Evolutionary conservation across 2,329 filamentous ascomycete genomes (phyloP).

Genomic region (Didymosphaeria variabile): DNA sequence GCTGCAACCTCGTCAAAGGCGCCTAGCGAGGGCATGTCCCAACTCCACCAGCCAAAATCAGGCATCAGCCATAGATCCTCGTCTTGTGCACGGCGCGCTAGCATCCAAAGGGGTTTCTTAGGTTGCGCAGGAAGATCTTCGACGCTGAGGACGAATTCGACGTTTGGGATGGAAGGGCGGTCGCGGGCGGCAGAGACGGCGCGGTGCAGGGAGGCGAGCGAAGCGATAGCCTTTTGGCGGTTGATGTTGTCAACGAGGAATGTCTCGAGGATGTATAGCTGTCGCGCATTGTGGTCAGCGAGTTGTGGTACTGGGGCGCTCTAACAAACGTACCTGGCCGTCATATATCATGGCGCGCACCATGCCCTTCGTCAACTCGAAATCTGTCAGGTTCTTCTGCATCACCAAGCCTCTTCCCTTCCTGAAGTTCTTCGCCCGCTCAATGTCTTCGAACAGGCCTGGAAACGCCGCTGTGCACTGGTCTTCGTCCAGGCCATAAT

Average conservation of each 20-base stretch:
- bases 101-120: slow-evolving; percentile 41
- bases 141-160: slow-evolving; percentile 46
- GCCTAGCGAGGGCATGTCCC: slow-evolving; percentile 45
- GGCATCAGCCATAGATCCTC: slow-evolving; percentile 47
- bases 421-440: slow-evolving; percentile 36
- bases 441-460: slow-evolving; percentile 42
- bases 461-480: slow-evolving; percentile 45
- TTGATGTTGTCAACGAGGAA: slow-evolving; percentile 47
- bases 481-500: slow-evolving; percentile 41
- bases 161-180: slow-evolving; percentile 38
- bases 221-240: slow-evolving; percentile 43
- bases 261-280: slow-evolving; percentile 45
- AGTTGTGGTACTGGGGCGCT: neutral
- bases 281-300: slow-evolving; percentile 11
- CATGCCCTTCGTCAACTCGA: slow-evolving; percentile 44
- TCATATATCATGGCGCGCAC: slow-evolving; percentile 44
- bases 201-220: slow-evolving; percentile 41
- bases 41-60: slow-evolving; percentile 48
- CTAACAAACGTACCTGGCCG: slow-evolving; percentile 35
- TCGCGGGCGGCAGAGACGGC: slow-evolving; percentile 36
- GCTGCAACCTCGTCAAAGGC: slow-evolving; percentile 39
- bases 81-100: slow-evolving; percentile 43
- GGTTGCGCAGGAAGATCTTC: slow-evolving; percentile 44
- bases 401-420: slow-evolving; percentile 37
- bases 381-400: slow-evolving; percentile 36